These are phyloP conservation scores for Wickerhamiella slavikovae DNA, from an alignment of 805 yeast species.

Conservation along the genomic window DNA sequence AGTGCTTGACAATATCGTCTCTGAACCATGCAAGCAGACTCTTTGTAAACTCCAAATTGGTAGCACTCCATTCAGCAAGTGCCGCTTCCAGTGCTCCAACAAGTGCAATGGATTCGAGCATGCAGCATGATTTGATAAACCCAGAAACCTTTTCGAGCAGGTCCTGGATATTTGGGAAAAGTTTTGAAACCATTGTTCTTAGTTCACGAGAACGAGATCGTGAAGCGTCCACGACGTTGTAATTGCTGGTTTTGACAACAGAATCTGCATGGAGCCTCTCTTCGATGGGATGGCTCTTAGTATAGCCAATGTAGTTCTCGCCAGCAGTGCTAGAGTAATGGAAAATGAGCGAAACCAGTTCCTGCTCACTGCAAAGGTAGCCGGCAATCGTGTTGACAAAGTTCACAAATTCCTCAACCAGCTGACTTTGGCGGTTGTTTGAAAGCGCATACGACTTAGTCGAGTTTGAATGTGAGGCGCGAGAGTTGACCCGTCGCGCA, in stretches of 20 bases:
- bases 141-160: slow-evolving; percentile 17
- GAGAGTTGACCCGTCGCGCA: background rate
- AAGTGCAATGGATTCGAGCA: slow-evolving; percentile 24
- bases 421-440: background rate
- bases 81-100: slow-evolving; percentile 24
- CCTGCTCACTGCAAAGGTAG: slow-evolving; percentile 24
- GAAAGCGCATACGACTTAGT: background rate
- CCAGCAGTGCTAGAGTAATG: slow-evolving; percentile 22
- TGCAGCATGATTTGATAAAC: slow-evolving; percentile 19
- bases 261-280: slow-evolving; percentile 12
- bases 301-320: slow-evolving; percentile 17
- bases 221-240: slow-evolving; percentile 25
- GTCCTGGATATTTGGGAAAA: slow-evolving; percentile 24
- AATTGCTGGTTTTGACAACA: too few species aligned
- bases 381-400: slow-evolving; percentile 3
- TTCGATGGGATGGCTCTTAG: slow-evolving; percentile 15
- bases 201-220: slow-evolving; percentile 28
- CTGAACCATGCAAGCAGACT: slow-evolving; percentile 29
- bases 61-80: slow-evolving; percentile 20
- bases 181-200: slow-evolving; percentile 23
- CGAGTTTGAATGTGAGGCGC: background rate
- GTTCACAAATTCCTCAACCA: slow-evolving; percentile 2
- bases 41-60: slow-evolving; percentile 45
- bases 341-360: slow-evolving; percentile 26
- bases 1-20: slow-evolving; percentile 30